Base-by-base conservation (phyloP, 331 rosid genomes). In the Pyrus hybrid region DNA sequence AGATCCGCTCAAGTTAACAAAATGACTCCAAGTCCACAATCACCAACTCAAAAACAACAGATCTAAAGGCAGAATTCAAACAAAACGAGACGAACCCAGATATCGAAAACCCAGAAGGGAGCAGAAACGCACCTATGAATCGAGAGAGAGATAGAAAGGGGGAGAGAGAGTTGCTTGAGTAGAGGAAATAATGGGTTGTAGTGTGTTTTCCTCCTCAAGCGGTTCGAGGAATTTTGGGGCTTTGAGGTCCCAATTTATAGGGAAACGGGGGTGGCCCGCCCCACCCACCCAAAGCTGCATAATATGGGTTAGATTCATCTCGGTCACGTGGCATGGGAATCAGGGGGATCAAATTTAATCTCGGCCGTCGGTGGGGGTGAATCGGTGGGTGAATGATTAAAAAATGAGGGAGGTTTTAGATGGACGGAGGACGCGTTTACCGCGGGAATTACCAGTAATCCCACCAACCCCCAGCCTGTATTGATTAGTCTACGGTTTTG, bases 391-490 rank as follows among this genome's bases (percentile, higher is more conserved):
- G 22, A n/a, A 18, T 4, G 6, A 16, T 26, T 3, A 63, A 29
- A 29, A 7, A 5, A 21, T 12, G 14, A 1, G 51, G 20, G 35
- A 6, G 75, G 14, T 18, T 13, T 65, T 3, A 9, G 25, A 30
- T 8, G 13, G 9, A 21, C 5, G 53, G 29, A 21, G 57, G 76
- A 60, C 76, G 76, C 76, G 76, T 56, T 72, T 71, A 56, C 66
- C 76, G 29, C 66, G 67, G 22, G 53, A 32, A 13, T 13, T 3
- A 4, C n/a, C 51, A 12, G 21, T 30, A 20, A 30, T 2, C 30
- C 30, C 35, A 72, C 76, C 76, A 7, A 57, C 54, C 67, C 67
- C 35, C 67, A 57, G 54, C 17, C 56, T 72, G 76, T 56, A 29
- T 2, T 28, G 41, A 63, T 63, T 29, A 29, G 68, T 29, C 41